Percentiles rank a stretch among this genome's conserved stretches.
Evolutionary conservation across 108 stramenopile genomes (phyloP).

Genomic region (Cylindrotheca closterium): DNA sequence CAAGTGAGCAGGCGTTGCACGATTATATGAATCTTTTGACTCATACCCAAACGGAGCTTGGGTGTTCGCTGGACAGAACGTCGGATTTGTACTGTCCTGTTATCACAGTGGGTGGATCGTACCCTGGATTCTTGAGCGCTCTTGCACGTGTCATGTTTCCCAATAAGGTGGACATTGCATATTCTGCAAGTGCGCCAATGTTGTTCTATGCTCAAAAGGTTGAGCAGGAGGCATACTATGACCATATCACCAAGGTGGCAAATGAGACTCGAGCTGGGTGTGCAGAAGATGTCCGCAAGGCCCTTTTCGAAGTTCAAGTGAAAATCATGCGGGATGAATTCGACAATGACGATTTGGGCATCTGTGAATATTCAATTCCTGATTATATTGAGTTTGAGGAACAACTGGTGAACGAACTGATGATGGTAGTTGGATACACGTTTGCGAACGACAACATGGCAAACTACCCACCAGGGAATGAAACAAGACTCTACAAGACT

Average conservation of each 20-base stretch:
- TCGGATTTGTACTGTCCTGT: conserved; percentile 70
- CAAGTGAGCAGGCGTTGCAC: conserved; percentile 69
- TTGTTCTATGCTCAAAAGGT: conserved; percentile 75
- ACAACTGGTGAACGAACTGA: conserved; percentile 57
- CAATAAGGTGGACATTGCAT: conserved; percentile 70
- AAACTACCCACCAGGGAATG: conserved; percentile 73
- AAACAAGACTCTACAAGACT: conserved; percentile 46
- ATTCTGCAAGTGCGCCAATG: conserved; percentile 75
- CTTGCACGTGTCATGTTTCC: conserved; percentile 64
- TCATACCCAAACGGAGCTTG: conserved; percentile 21
- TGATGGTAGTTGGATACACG: conserved; percentile 82
- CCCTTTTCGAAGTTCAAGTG: conserved; percentile 7
- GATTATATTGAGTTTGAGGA: conserved; percentile 23
- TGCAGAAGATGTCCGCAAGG: conserved; percentile 21
- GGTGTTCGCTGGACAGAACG: conserved; percentile 28
- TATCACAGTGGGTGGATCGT: conserved; percentile 76
- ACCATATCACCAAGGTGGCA: conserved; percentile 64
- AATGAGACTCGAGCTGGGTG: conserved; percentile 61
- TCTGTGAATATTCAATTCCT: conserved; percentile 52
- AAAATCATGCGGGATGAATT: conserved; percentile 1
- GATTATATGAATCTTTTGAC: conserved; percentile 54
- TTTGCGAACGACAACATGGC: conserved; percentile 89
- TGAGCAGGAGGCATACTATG: conserved; percentile 61
- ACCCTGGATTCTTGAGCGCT: conserved; percentile 80
- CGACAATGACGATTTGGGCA: conserved; percentile 14